phyloP scores from a whole-genome alignment of 2,329 filamentous ascomycete genomes.

The Colletotrichum plurivorum region DNA sequence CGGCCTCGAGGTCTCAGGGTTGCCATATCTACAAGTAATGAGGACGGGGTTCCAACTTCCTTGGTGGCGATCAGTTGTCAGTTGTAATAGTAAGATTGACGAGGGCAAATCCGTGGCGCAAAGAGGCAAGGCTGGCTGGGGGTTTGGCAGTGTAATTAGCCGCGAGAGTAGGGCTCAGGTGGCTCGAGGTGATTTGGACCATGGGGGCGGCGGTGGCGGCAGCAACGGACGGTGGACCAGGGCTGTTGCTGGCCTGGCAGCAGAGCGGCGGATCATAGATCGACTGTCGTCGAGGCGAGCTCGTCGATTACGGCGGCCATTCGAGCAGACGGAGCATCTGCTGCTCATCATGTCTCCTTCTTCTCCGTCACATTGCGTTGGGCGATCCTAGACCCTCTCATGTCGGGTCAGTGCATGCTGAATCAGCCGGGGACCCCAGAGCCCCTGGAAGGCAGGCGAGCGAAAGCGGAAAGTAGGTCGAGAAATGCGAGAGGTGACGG shows the following conservation, averaged over 20 bases:
- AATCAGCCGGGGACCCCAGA: conserved; percentile 10
- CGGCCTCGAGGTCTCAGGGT: background rate
- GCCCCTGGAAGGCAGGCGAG: background rate
- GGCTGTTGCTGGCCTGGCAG: too few relatives aligned
- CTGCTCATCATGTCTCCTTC: conserved; percentile 1
- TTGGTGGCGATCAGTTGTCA: conserved; percentile 3
- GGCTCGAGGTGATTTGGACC: conserved; percentile 25
- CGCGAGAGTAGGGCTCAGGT: conserved; percentile 24
- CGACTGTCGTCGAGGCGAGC: background rate
- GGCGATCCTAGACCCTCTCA: conserved; percentile 19
- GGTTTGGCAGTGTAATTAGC: conserved; percentile 24
- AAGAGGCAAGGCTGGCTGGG: conserved; percentile 16
- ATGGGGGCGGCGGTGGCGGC: background rate
- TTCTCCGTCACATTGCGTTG: background rate
- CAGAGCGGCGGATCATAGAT: too few relatives aligned
- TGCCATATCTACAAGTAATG: background rate
- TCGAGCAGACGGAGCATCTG: conserved; percentile 2
- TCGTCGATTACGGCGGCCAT: conserved; percentile 15
- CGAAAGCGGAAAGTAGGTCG: background rate
- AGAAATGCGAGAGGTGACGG: conserved; percentile 20
- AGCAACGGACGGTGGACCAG: background rate
- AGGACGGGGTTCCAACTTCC: background rate
- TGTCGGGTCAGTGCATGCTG: conserved; percentile 20
- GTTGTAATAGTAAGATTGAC: conserved; percentile 22
- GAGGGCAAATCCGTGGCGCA: conserved; percentile 17